A percentile compares a stretch with the other conserved stretches of the same genome.
phyloP scores from a whole-genome alignment of 345 rosid species.

The Lenwebbia sp. region DNA sequence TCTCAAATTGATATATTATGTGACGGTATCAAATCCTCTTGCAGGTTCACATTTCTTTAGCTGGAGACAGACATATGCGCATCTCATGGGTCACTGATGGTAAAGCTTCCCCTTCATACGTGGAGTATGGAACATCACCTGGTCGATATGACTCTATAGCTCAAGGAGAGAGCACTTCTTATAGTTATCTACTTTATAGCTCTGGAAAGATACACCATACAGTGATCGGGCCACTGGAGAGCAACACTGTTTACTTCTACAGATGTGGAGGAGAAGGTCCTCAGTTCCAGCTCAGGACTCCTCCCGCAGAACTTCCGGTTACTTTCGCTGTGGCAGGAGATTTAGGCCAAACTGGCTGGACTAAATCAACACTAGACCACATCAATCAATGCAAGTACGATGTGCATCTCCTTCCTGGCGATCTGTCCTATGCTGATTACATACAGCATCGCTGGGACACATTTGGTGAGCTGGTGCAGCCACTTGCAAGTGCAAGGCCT shows the following conservation, averaged over 20 bases:
- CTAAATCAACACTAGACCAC: constrained; percentile 83
- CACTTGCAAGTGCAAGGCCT: constrained; percentile 85
- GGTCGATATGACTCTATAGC: constrained; percentile 40
- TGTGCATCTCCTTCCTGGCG: constrained; percentile 87
- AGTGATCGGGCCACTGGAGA: constrained; percentile 73
- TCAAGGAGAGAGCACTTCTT: constrained; percentile 77
- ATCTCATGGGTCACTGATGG: constrained; percentile 68
- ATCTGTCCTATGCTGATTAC: constrained; percentile 91
- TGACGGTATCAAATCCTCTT: neutral
- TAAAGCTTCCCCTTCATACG: constrained; percentile 52
- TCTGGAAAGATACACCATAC: constrained; percentile 94
- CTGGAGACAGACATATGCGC: constrained; percentile 80
- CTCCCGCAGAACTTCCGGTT: constrained; percentile 67
- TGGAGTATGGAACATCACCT: constrained; percentile 68
- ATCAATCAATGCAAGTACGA: constrained; percentile 64
- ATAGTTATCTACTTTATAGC: constrained; percentile 55
- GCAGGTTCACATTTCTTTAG: constrained; percentile 65
- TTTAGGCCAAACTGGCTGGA: constrained; percentile 97
- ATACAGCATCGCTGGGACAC: constrained; percentile 85
- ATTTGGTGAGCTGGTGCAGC: constrained; percentile 83
- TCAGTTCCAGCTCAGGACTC: constrained; percentile 82
- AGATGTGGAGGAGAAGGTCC: constrained; percentile 76
- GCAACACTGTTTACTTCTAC: constrained; percentile 54
- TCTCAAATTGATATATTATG: neutral
- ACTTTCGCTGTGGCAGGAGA: constrained; percentile 92